phyloP scores from a whole-genome alignment of 139 green algal species.

The Desmodesmus armatus region DNA sequence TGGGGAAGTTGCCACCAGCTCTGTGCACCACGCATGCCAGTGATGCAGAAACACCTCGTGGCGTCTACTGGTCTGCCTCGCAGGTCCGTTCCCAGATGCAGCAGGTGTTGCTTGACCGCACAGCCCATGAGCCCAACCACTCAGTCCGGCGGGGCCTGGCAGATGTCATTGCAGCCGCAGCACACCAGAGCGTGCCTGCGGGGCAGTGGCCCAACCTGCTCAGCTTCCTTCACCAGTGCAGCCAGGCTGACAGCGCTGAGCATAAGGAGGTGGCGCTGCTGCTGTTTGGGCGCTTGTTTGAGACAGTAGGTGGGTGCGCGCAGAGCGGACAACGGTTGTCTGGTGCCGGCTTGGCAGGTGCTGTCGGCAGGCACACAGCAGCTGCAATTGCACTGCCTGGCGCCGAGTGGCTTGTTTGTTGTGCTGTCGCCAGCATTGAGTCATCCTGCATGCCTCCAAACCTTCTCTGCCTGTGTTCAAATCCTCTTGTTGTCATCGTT shows the following conservation, averaged over 20 bases:
- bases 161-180: constrained; percentile 64
- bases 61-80: too few relatives aligned
- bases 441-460: not conserved
- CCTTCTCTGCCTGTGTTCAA: not conserved
- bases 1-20: too few relatives aligned
- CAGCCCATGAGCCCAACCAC: constrained; percentile 64
- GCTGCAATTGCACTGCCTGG: not conserved
- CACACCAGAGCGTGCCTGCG: constrained; percentile 65
- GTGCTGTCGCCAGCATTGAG: too few relatives aligned
- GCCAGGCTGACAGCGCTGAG: constrained; percentile 47
- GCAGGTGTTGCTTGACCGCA: constrained; percentile 64
- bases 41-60: too few relatives aligned
- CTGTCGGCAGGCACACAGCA: not conserved
- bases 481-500: not conserved
- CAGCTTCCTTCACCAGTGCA: constrained; percentile 67
- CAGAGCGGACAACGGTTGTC: not conserved
- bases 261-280: constrained; percentile 73
- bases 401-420: not conserved
- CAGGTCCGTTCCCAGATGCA: constrained; percentile 35
- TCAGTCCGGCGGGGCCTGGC: constrained; percentile 63
- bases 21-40: too few relatives aligned
- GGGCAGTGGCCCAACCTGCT: constrained; percentile 71
- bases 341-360: not conserved
- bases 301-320: constrained; percentile 49
- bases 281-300: constrained; percentile 73